Base-by-base conservation (phyloP, 2,329 filamentous ascomycete species). In the Ophiostoma triangulosporum region DNA sequence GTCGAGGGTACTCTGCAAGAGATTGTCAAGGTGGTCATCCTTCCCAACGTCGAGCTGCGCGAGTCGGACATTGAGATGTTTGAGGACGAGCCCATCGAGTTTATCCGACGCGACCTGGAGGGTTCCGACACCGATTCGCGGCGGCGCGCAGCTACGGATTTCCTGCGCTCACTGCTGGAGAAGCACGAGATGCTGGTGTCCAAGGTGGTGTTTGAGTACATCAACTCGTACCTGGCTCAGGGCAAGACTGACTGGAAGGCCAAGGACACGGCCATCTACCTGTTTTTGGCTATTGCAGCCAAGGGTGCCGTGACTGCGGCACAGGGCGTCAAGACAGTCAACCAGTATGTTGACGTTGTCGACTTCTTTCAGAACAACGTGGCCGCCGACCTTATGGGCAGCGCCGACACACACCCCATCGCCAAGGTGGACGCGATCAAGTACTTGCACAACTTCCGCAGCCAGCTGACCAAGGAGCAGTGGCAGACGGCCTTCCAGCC, bases 361-460 rank as follows among this genome's bases (percentile, higher is more conserved):
- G 86, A 95, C 48, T 98, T 96, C 70, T 97, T 98, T 73, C 85
- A 95, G 65, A 86, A 86, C 58, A 80, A 97, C 66, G 85, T 98
- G 62, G 91, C 91, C 11, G 77, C 81, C n/a, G 93, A 98, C 66
- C 74, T 98, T 38, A 74, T 95, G 57, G 75, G 78, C n/a, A 74
- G 80, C 32, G 73, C 77, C 29, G 77, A 76, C 2, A 78, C 85
- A 1, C 80, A 95, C 61, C 85, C 89, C 8, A 90, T 98, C 56
- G 76, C 95, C 61, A 95, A 95, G 72, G 91, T 98, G 15, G 93
- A 97, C 67, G 91, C 91, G 17, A 95, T 98, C 75, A 98, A 97
- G 68, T 98, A 90, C 66, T 78, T 98, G 36, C 95, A 98, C 73
- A 88, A 86, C 45, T 98, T 98, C 80, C 85, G 93, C 62, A 95